phyloP scores from a whole-genome alignment of 2,329 filamentous ascomycete genomes.

The Rhexocercosporidium sp. region DNA sequence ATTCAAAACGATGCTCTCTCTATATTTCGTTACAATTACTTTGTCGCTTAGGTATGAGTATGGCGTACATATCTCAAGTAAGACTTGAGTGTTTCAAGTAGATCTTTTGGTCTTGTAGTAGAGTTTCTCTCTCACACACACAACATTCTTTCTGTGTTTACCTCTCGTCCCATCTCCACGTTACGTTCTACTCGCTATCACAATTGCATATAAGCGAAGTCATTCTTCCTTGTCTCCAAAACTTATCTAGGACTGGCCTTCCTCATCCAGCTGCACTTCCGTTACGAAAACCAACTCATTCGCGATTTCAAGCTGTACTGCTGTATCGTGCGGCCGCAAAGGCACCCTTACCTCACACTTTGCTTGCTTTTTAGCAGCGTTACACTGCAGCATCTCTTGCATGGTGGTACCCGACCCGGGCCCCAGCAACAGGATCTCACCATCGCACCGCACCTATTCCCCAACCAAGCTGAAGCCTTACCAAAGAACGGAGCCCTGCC shows the following conservation, averaged over 20 bases:
- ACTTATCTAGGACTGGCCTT: neutral
- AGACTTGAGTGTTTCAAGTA: neutral
- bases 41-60: neutral
- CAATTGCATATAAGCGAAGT: neutral
- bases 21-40: neutral
- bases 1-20: neutral
- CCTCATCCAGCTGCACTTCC: no score
- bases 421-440: neutral
- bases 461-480: neutral
- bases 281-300: no score
- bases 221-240: neutral
- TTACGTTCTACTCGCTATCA: neutral
- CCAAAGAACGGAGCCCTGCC: neutral
- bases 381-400: conserved; percentile 6
- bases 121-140: neutral
- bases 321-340: neutral
- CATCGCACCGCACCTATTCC: no score
- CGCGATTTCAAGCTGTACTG: no score
- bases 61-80: neutral
- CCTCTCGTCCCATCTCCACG: neutral
- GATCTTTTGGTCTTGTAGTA: neutral
- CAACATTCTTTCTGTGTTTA: neutral
- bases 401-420: neutral
- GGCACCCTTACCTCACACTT: no score
- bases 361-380: neutral